A percentile compares a stretch with the other conserved stretches of the same genome.
phyloP scores from a whole-genome alignment of 805 yeast species.

The Lipomyces mesembrius region DNA sequence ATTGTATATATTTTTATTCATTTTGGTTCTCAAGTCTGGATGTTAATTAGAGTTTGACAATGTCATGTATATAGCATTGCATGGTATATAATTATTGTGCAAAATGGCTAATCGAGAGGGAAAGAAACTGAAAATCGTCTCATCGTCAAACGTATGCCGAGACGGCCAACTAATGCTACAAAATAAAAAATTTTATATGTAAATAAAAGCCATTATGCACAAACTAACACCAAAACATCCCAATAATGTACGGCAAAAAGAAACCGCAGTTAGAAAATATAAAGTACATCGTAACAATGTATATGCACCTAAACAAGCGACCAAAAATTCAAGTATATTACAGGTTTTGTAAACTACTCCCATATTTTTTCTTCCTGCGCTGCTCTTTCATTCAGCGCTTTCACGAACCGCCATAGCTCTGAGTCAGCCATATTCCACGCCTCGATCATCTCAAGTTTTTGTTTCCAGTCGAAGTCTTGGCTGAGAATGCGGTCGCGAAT shows the following conservation, averaged over 20 bases:
- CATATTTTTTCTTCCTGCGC: slow-evolving; percentile 23
- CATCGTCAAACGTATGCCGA: no score
- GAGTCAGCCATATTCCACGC: slow-evolving; percentile 37
- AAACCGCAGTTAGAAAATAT: background rate
- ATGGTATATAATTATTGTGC: background rate
- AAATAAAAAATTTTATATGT: background rate
- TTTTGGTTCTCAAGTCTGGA: background rate
- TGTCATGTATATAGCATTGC: background rate
- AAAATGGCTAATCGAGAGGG: background rate
- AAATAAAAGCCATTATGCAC: background rate
- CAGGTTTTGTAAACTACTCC: slow-evolving; percentile 3
- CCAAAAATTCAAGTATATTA: background rate
- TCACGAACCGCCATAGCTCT: slow-evolving; percentile 34
- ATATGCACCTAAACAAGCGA: background rate
- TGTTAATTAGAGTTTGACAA: background rate
- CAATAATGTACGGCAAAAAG: background rate
- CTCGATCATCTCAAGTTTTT: slow-evolving; percentile 20
- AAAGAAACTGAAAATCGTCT: no score
- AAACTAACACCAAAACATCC: background rate
- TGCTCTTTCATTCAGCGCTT: slow-evolving; percentile 24
- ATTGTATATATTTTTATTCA: background rate
- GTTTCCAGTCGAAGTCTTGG: slow-evolving; percentile 1
- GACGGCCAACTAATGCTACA: background rate
- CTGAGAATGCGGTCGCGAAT: slow-evolving; percentile 9
- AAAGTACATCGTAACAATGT: background rate